A percentile compares a stretch with the other conserved stretches of the same genome.
These are phyloP conservation scores for Sporisorium scitamineum DNA, from an alignment of 1,284 basidiomycete genomes.

Conservation along the genomic window DNA sequence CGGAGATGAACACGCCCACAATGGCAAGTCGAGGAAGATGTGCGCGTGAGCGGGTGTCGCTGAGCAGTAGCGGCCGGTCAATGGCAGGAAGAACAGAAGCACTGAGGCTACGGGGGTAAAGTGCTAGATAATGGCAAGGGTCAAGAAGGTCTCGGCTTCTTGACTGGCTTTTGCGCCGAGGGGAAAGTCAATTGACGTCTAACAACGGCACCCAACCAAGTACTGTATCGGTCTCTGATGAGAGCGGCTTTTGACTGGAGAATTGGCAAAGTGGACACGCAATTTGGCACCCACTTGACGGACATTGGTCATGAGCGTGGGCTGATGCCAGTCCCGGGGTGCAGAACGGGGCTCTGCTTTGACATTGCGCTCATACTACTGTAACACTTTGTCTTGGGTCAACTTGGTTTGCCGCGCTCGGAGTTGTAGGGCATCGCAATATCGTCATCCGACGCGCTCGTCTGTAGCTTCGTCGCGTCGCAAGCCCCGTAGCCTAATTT, in stretches of 20 bases:
- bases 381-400: not conserved
- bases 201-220: not conserved
- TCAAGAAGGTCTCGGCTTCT: constrained; percentile 1
- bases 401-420: constrained; percentile 6
- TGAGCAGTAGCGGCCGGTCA: not conserved
- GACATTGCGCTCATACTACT: not conserved
- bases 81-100: not conserved
- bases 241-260: too few relatives aligned
- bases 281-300: not conserved
- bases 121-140: not conserved
- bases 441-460: constrained; percentile 16
- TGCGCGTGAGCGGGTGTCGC: not conserved
- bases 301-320: not conserved
- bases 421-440: constrained; percentile 17
- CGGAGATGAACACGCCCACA: constrained; percentile 9
- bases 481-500: not conserved
- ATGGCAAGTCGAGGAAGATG: not conserved
- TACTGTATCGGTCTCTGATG: not conserved
- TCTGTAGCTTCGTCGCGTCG: not conserved
- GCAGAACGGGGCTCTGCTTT: not conserved
- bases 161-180: not conserved
- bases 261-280: too few relatives aligned
- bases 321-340: not conserved
- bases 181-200: not conserved
- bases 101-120: not conserved